phyloP scores from a whole-genome alignment of 768 basidiomycete genomes.

The Calocybe cyanea region DNA sequence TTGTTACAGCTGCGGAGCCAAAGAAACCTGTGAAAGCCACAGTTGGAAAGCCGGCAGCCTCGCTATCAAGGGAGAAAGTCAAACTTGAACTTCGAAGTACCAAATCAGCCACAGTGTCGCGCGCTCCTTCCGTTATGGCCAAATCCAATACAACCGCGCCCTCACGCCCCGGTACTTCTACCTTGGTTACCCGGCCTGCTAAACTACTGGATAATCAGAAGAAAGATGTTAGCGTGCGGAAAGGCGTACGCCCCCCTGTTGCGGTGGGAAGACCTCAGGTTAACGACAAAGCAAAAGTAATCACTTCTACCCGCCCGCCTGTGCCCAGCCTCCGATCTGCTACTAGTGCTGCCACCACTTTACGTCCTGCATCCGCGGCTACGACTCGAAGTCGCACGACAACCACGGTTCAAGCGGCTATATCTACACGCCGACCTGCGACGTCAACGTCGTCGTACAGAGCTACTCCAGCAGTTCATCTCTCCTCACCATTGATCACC shows the following conservation, averaged over 20 bases:
- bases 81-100: neutral
- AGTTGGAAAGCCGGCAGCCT: constrained; percentile 1
- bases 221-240: neutral
- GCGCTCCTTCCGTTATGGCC: neutral
- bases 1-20: constrained; percentile 11
- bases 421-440: constrained; percentile 6
- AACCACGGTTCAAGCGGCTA: neutral
- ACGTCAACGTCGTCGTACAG: constrained; percentile 12
- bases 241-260: neutral
- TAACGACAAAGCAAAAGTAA: neutral
- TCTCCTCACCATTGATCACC: neutral
- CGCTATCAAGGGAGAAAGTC: neutral
- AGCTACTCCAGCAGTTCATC: neutral
- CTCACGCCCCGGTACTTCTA: constrained; percentile 2
- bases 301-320: neutral
- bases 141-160: neutral
- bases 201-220: neutral
- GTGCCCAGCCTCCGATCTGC: too few species aligned
- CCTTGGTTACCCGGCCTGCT: neutral
- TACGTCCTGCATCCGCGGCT: constrained; percentile 7
- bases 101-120: neutral
- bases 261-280: neutral
- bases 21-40: neutral
- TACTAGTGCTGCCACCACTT: neutral
- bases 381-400: constrained; percentile 5